Evolutionary conservation across 1,284 basidiomycete species (phyloP).

Genomic region (Agaricales sp.): DNA sequence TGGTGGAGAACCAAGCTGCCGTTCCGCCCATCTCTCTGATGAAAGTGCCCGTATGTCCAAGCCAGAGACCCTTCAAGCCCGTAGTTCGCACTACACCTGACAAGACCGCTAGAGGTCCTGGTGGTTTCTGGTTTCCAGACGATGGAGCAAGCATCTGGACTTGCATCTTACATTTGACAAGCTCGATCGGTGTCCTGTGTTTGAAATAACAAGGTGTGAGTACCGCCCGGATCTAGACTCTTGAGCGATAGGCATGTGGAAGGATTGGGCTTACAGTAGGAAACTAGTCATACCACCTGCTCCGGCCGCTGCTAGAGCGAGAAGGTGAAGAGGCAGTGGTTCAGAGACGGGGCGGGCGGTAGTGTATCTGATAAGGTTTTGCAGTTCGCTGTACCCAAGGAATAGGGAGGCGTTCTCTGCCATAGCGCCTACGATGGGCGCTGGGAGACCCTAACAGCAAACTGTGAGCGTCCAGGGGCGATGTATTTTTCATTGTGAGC

Average conservation of each 20-base stretch:
- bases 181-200: slow-evolving; percentile 79
- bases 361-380: slow-evolving; percentile 46
- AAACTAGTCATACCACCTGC: slow-evolving; percentile 80
- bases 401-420: slow-evolving; percentile 85
- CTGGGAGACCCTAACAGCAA: slow-evolving; percentile 88
- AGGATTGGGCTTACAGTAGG: slow-evolving; percentile 69
- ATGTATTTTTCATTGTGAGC: slow-evolving; percentile 3
- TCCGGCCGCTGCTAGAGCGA: slow-evolving; percentile 68
- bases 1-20: slow-evolving; percentile 82
- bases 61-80: slow-evolving; percentile 78
- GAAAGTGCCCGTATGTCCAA: slow-evolving; percentile 80
- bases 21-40: slow-evolving; percentile 84
- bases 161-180: slow-evolving; percentile 94
- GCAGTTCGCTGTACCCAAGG: slow-evolving; percentile 73
- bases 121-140: slow-evolving; percentile 15
- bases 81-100: slow-evolving; percentile 48
- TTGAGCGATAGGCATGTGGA: no score
- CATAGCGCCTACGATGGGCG: slow-evolving; percentile 86
- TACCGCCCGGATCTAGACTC: no score
- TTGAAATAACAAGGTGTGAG: no score
- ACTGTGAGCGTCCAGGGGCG: slow-evolving; percentile 8
- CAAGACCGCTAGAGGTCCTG: slow-evolving; percentile 67
- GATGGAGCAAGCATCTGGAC: slow-evolving; percentile 55
- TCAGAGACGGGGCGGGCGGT: slow-evolving; percentile 23
- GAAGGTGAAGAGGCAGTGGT: slow-evolving; percentile 48